Evolutionary conservation across 305 asterid species (phyloP).

Genomic region (Plantago coronopus): DNA sequence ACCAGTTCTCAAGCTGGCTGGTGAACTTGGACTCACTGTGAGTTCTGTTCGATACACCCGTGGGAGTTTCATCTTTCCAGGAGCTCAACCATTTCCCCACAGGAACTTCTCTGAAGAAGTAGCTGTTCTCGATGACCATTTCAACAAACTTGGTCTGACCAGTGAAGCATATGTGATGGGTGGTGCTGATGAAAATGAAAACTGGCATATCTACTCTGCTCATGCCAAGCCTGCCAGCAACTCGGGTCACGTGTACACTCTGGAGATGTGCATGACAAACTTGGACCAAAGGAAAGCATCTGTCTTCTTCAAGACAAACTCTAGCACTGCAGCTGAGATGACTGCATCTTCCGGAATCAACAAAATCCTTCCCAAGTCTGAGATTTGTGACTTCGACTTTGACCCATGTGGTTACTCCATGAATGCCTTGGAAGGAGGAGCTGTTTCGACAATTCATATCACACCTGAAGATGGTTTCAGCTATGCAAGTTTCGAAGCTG

Average conservation of each 20-base stretch:
- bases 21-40: constrained; percentile 43
- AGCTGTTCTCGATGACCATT: constrained; percentile 51
- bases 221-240: constrained; percentile 32
- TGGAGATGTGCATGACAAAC: constrained; percentile 93
- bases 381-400: constrained; percentile 74
- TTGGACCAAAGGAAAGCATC: constrained; percentile 66
- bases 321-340: constrained; percentile 59
- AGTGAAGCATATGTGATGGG: constrained; percentile 69
- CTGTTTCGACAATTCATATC: constrained; percentile 74
- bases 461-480: constrained; percentile 95
- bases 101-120: constrained; percentile 74
- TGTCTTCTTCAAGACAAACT: constrained; percentile 63
- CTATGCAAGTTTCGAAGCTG: constrained; percentile 86
- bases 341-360: constrained; percentile 67
- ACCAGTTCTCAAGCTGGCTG: constrained; percentile 51
- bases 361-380: constrained; percentile 62
- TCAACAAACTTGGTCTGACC: constrained; percentile 47
- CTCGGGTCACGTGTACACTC: constrained; percentile 42
- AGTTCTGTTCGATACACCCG: constrained; percentile 61
- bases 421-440: constrained; percentile 72
- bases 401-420: constrained; percentile 95
- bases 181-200: constrained; percentile 45
- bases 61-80: constrained; percentile 71
- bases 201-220: constrained; percentile 90
- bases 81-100: constrained; percentile 77